A percentile compares a stretch with the other conserved stretches of the same genome.
Conservation (phyloP, 2,329 filamentous ascomycete species). For the Neonectria hederae region DNA sequence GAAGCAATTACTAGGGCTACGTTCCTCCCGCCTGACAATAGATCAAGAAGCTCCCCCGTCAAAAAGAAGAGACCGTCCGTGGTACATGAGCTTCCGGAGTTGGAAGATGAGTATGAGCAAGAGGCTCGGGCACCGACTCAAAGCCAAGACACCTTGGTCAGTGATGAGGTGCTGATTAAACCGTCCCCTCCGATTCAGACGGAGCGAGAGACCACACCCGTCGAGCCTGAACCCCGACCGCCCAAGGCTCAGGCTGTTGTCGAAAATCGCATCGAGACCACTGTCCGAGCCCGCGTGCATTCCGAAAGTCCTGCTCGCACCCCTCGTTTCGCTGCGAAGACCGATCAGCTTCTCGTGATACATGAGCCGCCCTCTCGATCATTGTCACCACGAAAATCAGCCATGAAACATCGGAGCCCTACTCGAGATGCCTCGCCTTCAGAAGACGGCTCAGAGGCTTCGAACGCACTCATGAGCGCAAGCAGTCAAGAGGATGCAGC, state of each 20-base stretch:
- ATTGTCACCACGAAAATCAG: constrained; percentile 80
- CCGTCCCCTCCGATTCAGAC: constrained; percentile 19
- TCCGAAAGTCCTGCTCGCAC: constrained; percentile 73
- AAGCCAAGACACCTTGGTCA: constrained; percentile 29
- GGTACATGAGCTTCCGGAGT: constrained; percentile 57
- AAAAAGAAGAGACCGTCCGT: constrained; percentile 56
- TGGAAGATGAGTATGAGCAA: constrained; percentile 47
- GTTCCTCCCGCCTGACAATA: not conserved
- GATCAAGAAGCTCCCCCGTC: constrained; percentile 7
- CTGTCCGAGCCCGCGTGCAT: constrained; percentile 49
- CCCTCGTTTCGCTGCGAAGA: constrained; percentile 71
- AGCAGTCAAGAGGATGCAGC: constrained; percentile 49
- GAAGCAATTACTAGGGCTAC: not conserved
- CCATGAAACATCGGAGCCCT: constrained; percentile 71
- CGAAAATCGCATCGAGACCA: constrained; percentile 30
- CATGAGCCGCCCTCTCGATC: constrained; percentile 77
- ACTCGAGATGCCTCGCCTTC: constrained; percentile 62
- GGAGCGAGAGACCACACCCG: constrained; percentile 10
- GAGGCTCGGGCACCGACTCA: constrained; percentile 19
- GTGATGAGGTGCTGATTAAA: constrained; percentile 50
- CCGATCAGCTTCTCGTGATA: constrained; percentile 64
- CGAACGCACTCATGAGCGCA: constrained; percentile 41
- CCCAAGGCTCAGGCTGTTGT: not conserved
- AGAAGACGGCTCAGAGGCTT: constrained; percentile 58
- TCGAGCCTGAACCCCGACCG: not conserved